These are phyloP conservation scores for Colletotrichum aenigma DNA, from an alignment of 2,329 filamentous ascomycete species.

Conservation along the genomic window DNA sequence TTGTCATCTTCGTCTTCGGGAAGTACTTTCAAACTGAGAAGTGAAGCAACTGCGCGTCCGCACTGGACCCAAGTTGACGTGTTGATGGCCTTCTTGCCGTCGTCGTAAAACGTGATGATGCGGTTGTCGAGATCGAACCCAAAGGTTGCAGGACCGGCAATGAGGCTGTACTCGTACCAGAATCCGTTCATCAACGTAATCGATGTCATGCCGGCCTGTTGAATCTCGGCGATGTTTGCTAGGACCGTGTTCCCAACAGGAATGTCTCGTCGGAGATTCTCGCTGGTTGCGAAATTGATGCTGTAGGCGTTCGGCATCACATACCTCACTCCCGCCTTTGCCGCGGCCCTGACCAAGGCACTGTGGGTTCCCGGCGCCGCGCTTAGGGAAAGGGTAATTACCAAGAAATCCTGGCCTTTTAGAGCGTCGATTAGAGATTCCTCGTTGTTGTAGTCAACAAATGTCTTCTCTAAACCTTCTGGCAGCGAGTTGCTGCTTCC, in stretches of 20 bases:
- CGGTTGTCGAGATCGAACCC: conserved; percentile 54
- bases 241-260: conserved; percentile 37
- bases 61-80: conserved; percentile 64
- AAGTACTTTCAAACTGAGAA: conserved; percentile 41
- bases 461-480: conserved; percentile 40
- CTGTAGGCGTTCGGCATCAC: conserved; percentile 55
- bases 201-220: neutral
- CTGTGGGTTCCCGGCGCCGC: conserved; percentile 43
- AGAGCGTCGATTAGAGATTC: conserved; percentile 51
- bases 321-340: conserved; percentile 52
- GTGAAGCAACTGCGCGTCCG: conserved; percentile 39
- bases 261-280: conserved; percentile 22
- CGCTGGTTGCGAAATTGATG: conserved; percentile 6
- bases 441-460: conserved; percentile 48
- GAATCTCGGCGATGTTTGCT: conserved; percentile 25
- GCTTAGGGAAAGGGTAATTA: conserved; percentile 50
- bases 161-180: conserved; percentile 59
- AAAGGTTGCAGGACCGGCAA: conserved; percentile 30
- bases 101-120: conserved; percentile 52
- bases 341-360: conserved; percentile 52
- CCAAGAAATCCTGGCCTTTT: conserved; percentile 53
- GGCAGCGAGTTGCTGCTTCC: conserved; percentile 45
- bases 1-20: conserved; percentile 1
- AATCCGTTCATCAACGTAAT: conserved; percentile 47
- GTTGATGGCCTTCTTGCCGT: conserved; percentile 60